Evolutionary conservation across 2,329 filamentous ascomycete genomes (phyloP).

Genomic region (Penicillium sp.): DNA sequence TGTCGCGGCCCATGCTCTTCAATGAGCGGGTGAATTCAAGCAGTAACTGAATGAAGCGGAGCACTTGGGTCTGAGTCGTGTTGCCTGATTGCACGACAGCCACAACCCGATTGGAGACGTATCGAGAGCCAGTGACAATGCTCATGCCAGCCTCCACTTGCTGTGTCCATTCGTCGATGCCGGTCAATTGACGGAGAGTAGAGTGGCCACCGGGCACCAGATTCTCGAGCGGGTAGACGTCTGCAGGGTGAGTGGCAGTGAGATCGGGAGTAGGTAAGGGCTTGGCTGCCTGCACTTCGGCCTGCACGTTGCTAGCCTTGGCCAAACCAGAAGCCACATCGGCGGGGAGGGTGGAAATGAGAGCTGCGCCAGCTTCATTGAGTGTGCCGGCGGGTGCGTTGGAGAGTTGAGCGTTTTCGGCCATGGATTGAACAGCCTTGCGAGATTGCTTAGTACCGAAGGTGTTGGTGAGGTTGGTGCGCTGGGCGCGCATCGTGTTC

Average conservation of each 20-base stretch:
- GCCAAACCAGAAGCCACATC: conserved; percentile 27
- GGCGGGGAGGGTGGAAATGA: conserved; percentile 39
- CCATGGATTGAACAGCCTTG: conserved; percentile 43
- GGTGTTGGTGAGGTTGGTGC: conserved; percentile 42
- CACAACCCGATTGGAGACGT: conserved; percentile 40
- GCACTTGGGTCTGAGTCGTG: conserved; percentile 38
- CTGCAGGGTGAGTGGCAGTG: conserved; percentile 37
- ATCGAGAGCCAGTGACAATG: conserved; percentile 39
- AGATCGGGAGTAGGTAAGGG: conserved; percentile 42
- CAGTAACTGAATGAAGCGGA: conserved; percentile 42
- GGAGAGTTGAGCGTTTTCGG: conserved; percentile 44
- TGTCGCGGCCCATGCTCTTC: conserved; percentile 23
- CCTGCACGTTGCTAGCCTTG: conserved; percentile 33
- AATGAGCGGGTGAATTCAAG: conserved; percentile 38
- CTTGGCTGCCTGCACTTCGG: conserved; percentile 42
- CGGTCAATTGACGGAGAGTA: conserved; percentile 39
- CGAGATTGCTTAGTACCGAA: conserved; percentile 48
- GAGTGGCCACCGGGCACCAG: conserved; percentile 39
- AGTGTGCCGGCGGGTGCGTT: conserved; percentile 32
- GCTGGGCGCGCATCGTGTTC: conserved; percentile 36
- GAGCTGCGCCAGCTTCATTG: conserved; percentile 38
- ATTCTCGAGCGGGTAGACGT: conserved; percentile 41
- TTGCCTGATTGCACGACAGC: conserved; percentile 36
- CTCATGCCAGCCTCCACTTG: conserved; percentile 31
- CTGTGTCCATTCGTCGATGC: conserved; percentile 39